Percentiles rank a stretch among this genome's conserved stretches.
Conservation (phyloP, 1,284 basidiomycete genomes). For the Melampsora occidentalis region DNA sequence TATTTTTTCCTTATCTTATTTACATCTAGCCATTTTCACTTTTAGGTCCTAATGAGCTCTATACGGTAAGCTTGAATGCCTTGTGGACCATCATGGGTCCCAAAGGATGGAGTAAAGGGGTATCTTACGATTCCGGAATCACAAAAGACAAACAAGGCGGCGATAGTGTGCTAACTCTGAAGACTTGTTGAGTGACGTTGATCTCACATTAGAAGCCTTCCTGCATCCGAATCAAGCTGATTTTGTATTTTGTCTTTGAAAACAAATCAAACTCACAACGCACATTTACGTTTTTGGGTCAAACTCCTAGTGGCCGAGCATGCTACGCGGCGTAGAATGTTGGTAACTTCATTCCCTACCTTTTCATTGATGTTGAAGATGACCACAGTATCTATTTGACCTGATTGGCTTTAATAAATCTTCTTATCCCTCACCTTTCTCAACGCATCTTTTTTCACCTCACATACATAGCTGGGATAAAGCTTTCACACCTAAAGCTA, state of each 20-base stretch:
- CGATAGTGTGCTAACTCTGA: constrained; percentile 30
- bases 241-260: neutral
- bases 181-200: constrained; percentile 14
- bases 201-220: neutral
- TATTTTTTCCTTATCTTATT: neutral
- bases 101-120: constrained; percentile 37
- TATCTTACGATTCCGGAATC: constrained; percentile 38
- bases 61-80: constrained; percentile 31
- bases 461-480: constrained; percentile 30
- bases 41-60: constrained; percentile 37
- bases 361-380: neutral
- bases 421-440: neutral
- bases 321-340: constrained; percentile 35
- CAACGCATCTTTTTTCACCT: too few species aligned
- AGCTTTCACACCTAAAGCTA: constrained; percentile 39
- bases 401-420: neutral
- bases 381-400: too few species aligned
- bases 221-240: neutral
- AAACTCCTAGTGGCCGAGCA: constrained; percentile 19
- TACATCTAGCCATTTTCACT: neutral
- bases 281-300: neutral
- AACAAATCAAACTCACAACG: neutral
- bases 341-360: neutral
- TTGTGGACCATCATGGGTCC: constrained; percentile 34
- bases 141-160: constrained; percentile 31